Evolutionary conservation across 805 yeast species (phyloP).

Genomic region (Saccharomycopsis schoenii): DNA sequence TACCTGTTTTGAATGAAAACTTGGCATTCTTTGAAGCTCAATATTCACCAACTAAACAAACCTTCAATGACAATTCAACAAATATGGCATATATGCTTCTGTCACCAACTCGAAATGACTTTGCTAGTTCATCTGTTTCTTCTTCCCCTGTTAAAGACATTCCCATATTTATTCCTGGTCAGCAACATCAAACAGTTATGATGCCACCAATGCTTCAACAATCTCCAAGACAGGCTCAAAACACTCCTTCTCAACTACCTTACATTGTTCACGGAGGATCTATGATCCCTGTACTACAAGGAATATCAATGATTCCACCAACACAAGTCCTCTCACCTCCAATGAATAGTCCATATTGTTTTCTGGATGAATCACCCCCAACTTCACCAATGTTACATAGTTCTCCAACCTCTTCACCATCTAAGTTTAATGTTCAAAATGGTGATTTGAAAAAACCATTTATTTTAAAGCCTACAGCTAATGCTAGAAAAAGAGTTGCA

Average conservation of each 20-base stretch:
- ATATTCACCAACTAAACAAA: neutral
- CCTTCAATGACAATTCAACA: neutral
- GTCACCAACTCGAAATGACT: slow-evolving; percentile 2
- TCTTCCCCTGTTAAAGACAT: neutral
- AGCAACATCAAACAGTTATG: neutral
- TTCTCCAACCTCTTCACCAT: slow-evolving; percentile 1
- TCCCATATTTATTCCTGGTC: neutral
- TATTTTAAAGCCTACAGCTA: slow-evolving; percentile 16
- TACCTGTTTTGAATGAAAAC: slow-evolving; percentile 17
- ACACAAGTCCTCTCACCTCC: slow-evolving; percentile 1
- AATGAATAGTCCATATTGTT: neutral
- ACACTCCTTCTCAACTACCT: neutral
- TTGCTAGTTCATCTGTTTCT: neutral
- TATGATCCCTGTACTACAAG: neutral
- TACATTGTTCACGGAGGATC: neutral
- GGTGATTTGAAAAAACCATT: slow-evolving; percentile 5
- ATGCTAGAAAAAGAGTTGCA: slow-evolving; percentile 18
- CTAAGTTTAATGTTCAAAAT: neutral
- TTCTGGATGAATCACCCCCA: neutral
- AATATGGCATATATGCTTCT: neutral
- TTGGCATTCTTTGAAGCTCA: slow-evolving; percentile 14
- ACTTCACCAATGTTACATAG: neutral
- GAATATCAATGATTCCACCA: slow-evolving; percentile 4
- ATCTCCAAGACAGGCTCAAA: neutral
- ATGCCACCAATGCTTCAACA: neutral